These are phyloP conservation scores for Mycena chlorophos DNA, from an alignment of 768 basidiomycete species.

Conservation along the genomic window DNA sequence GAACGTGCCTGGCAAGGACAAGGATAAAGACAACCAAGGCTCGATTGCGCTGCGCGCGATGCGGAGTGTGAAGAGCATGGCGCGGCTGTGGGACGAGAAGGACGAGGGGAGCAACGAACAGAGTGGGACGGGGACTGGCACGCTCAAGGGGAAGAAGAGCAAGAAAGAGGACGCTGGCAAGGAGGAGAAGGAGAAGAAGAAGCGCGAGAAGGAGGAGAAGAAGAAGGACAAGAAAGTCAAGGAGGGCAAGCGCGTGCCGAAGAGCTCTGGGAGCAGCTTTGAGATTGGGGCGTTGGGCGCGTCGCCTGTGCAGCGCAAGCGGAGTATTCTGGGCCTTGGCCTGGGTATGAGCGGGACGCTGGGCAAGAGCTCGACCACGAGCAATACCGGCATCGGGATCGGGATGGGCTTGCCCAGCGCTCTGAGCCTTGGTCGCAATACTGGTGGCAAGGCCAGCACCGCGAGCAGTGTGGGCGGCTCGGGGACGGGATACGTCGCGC, in stretches of 20 bases:
- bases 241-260: conserved; percentile 37
- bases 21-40: conserved; percentile 36
- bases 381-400: conserved; percentile 1
- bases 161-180: conserved; percentile 28
- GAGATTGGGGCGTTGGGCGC: conserved; percentile 60
- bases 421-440: conserved; percentile 15
- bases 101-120: conserved; percentile 34
- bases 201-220: conserved; percentile 33
- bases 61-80: conserved; percentile 74
- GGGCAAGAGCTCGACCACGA: conserved; percentile 8
- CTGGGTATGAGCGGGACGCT: conserved; percentile 1
- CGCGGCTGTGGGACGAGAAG: conserved; percentile 47
- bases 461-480: conserved; percentile 42
- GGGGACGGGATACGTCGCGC: conserved; percentile 28
- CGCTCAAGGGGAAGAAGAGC: conserved; percentile 31
- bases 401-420: conserved; percentile 21
- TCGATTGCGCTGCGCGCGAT: conserved; percentile 81
- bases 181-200: conserved; percentile 31
- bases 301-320: conserved; percentile 56
- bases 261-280: conserved; percentile 63
- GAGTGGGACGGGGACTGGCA: conserved; percentile 40
- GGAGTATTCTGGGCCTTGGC: conserved; percentile 52
- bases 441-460: conserved; percentile 22
- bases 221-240: conserved; percentile 30
- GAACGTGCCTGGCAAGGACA: conserved; percentile 32